These are phyloP conservation scores for Pseudogymnoascus sp. DNA, from an alignment of 2,329 filamentous ascomycete species.

Conservation along the genomic window DNA sequence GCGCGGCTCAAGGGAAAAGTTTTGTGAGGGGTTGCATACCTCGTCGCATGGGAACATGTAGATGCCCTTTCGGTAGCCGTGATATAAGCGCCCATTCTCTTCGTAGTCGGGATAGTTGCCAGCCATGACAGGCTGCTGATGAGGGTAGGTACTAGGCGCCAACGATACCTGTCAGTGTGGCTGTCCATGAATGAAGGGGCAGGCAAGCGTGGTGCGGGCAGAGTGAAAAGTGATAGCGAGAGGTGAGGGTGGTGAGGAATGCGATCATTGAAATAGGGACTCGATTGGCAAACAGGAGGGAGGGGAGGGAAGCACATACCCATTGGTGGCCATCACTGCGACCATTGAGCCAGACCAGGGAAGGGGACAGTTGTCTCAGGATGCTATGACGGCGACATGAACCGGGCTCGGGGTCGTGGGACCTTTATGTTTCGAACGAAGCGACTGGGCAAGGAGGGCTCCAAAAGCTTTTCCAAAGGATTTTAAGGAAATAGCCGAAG, in stretches of 20 bases:
- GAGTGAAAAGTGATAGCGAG: conserved; percentile 17
- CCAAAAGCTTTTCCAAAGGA: not conserved
- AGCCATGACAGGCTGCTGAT: conserved; percentile 1
- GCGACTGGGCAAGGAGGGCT: not conserved
- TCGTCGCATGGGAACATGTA: conserved; percentile 74
- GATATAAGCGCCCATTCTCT: conserved; percentile 64
- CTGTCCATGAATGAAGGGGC: conserved; percentile 16
- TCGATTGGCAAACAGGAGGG: not conserved
- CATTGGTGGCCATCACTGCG: conserved; percentile 26
- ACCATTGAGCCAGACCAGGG: conserved; percentile 19
- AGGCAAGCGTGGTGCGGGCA: conserved; percentile 17
- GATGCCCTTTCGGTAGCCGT: conserved; percentile 56
- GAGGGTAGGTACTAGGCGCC: conserved; percentile 7
- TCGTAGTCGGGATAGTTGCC: conserved; percentile 36
- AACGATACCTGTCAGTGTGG: conserved; percentile 10
- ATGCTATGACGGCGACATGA: conserved; percentile 7
- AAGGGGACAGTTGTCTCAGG: conserved; percentile 9
- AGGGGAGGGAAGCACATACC: conserved; percentile 22
- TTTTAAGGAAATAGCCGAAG: not conserved
- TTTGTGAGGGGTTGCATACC: conserved; percentile 36
- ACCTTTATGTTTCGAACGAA: not conserved
- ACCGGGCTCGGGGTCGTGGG: not conserved
- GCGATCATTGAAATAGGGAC: conserved; percentile 9
- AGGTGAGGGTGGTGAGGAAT: not conserved
- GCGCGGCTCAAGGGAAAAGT: conserved; percentile 1